Conservation (phyloP, 768 basidiomycete species). For the Kwoniella europaea region DNA sequence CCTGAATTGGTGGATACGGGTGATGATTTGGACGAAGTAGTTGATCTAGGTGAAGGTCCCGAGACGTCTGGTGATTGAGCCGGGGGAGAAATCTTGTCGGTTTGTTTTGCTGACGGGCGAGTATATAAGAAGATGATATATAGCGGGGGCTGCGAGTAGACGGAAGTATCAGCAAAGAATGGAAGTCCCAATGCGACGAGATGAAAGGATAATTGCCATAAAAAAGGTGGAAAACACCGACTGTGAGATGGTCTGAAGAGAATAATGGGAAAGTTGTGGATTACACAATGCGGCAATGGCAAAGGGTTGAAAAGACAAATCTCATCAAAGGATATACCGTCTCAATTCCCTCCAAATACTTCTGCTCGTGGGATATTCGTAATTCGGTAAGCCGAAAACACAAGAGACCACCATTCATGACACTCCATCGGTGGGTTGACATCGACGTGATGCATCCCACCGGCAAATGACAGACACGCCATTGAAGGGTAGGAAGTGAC, state of each 20-base stretch:
- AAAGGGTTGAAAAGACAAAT: too few species aligned
- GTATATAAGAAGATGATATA: not conserved
- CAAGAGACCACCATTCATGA: too few species aligned
- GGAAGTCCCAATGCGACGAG: not conserved
- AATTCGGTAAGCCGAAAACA: too few species aligned
- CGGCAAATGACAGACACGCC: too few species aligned
- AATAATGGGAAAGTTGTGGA: not conserved
- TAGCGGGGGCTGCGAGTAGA: not conserved
- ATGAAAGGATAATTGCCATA: not conserved
- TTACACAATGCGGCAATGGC: not conserved
- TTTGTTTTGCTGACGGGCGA: not conserved
- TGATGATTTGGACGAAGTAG: conserved; percentile 52
- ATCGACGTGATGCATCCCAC: too few species aligned
- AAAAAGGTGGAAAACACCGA: not conserved
- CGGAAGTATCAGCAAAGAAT: not conserved
- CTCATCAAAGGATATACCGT: too few species aligned
- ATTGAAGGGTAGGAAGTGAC: too few species aligned
- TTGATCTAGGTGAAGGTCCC: conserved; percentile 50
- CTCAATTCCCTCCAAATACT: too few species aligned
- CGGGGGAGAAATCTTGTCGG: conserved; percentile 35
- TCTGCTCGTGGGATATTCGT: too few species aligned
- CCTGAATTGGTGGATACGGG: conserved; percentile 39
- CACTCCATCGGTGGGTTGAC: too few species aligned
- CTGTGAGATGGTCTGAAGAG: not conserved
- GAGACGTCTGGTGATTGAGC: conserved; percentile 43